phyloP scores from a whole-genome alignment of 345 rosid species.

The Nasturtium officinale region DNA sequence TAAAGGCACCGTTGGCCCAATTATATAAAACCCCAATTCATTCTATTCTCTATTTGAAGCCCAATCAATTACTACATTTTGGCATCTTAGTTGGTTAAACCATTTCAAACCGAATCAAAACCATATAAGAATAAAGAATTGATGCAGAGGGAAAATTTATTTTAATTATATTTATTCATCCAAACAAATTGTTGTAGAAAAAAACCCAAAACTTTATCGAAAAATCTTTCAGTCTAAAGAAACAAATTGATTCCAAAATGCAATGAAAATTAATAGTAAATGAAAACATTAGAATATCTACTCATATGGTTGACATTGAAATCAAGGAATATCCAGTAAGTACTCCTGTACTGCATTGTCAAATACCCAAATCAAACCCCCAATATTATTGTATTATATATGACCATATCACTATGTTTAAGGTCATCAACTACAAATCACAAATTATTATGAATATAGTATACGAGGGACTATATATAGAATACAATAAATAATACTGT shows the following conservation, averaged over 20 bases:
- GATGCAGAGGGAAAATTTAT: neutral
- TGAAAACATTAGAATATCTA: neutral
- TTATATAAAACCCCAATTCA: neutral
- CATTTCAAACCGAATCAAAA: neutral
- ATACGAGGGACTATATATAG: neutral
- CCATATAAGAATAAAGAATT: neutral
- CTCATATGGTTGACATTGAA: neutral
- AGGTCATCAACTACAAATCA: slow-evolving; percentile 3
- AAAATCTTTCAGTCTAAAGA: neutral
- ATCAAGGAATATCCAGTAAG: neutral
- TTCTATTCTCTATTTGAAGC: neutral
- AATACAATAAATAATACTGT: neutral
- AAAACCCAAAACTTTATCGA: neutral
- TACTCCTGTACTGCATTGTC: slow-evolving; percentile 5
- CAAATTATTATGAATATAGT: slow-evolving; percentile 20
- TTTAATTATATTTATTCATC: neutral
- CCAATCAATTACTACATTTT: neutral
- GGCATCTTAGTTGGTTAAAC: slow-evolving; percentile 9
- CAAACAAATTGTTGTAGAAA: neutral
- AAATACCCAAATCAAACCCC: neutral
- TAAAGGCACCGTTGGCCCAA: slow-evolving; percentile 12
- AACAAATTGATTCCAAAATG: neutral
- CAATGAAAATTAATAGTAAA: neutral
- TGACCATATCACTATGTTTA: slow-evolving; percentile 12
- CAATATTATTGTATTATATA: slow-evolving; percentile 17